These are phyloP conservation scores for Borealophlyctis nickersoniae DNA, from an alignment of 192 early-diverging fungal species.

Conservation along the genomic window DNA sequence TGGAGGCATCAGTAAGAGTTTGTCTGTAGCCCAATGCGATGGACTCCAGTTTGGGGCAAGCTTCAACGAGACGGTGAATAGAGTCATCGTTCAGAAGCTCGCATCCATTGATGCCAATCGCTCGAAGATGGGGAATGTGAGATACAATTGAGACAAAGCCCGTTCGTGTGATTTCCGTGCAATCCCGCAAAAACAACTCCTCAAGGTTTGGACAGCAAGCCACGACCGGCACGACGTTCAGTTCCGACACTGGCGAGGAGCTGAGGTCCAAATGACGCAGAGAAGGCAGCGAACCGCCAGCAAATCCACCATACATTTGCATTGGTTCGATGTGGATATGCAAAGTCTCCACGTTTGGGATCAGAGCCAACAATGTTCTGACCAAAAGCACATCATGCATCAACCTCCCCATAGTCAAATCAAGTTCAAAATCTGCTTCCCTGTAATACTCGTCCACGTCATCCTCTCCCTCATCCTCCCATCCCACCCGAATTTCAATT, in stretches of 20 bases:
- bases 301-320: neutral
- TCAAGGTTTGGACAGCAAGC: neutral
- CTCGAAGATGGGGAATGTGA: slow-evolving; percentile 6
- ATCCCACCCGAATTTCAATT: neutral
- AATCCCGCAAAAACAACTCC: slow-evolving; percentile 10
- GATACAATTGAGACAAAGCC: slow-evolving; percentile 1
- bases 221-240: neutral
- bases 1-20: neutral
- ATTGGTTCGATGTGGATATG: neutral
- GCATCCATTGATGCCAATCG: slow-evolving; percentile 13
- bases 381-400: neutral
- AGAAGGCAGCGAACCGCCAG: neutral
- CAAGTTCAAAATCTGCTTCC: no score
- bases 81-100: slow-evolving; percentile 2
- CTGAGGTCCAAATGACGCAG: neutral
- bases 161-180: neutral
- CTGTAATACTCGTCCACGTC: neutral
- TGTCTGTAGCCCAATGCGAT: slow-evolving; percentile 13
- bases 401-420: neutral
- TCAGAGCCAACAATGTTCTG: neutral
- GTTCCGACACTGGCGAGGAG: neutral
- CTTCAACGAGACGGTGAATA: neutral
- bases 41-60: slow-evolving; percentile 15
- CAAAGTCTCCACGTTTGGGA: neutral
- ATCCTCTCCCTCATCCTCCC: neutral